Base-by-base conservation (phyloP, 2,329 filamentous ascomycete genomes). In the Lojkania enalia region DNA sequence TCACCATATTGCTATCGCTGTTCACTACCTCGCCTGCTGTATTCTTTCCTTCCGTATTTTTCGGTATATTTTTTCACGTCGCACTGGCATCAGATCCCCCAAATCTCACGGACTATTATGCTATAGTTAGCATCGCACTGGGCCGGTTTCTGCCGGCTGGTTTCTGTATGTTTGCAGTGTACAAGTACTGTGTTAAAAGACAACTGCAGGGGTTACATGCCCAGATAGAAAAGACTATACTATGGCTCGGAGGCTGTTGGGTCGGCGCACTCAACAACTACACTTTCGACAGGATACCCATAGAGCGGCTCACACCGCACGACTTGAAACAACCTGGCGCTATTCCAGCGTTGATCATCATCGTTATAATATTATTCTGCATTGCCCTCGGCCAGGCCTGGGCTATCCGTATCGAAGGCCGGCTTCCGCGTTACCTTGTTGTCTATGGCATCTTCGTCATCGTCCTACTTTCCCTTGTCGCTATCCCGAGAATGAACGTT, bases 181-280 rank as follows among this genome's bases (percentile, higher is more conserved):
- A 90, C 73, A 83, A 85, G 64, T 90, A 87, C 66, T 91, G 91
- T 42, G 80, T 94, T 7, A 77, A 82, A 3, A 85, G 88, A 35
- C 84, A 87, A 1, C 79, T 96, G 19, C 71, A 69, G 1, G 85
- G 84, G 1, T 77, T 96, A 2, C 86, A 82, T 0, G 90, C 91
- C 0, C 92, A 96, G 64, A 60, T 96, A 32, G 92, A 96, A 63
- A 96, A 95, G 76, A 88, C 90, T 0, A 71, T 97, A 2, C 77
- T 97, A 20, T 97, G 90, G 87, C 77, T 99, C 1, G 91, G 91
- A 1, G 86, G 84, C 5, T 90, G 87, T 63, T 99, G 95, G 87
- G 83, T 96, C 29, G 94, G 91, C 13, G 86, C 89, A 1, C 73
- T 99, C 55, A 92, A 92, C 62, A 97, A 97, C 71, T 95, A 96